phyloP scores from a whole-genome alignment of 2,329 filamentous ascomycete species.

The Microdochium trichocladiopsis region DNA sequence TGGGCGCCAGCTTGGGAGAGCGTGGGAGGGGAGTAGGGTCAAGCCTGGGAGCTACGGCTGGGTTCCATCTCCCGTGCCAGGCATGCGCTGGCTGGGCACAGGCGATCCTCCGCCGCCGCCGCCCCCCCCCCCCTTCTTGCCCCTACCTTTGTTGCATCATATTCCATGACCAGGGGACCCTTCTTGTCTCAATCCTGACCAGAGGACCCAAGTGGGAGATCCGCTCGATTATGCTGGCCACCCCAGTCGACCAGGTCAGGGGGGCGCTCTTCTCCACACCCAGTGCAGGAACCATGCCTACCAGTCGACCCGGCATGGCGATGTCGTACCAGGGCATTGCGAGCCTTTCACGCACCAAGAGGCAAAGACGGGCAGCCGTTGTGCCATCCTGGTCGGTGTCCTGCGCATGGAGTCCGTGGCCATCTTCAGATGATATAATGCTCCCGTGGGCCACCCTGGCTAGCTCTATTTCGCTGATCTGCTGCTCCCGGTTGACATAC shows the following conservation, averaged over 20 bases:
- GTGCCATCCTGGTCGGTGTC: conserved; percentile 24
- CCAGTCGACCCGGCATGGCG: conserved; percentile 36
- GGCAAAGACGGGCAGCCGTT: neutral
- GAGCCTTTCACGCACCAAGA: neutral
- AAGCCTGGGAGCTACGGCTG: no score
- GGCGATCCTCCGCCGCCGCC: conserved; percentile 1
- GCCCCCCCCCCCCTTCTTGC: conserved; percentile 17
- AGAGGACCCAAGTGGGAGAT: conserved; percentile 30
- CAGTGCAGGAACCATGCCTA: conserved; percentile 35
- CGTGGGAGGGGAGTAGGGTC: no score
- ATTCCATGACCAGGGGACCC: conserved; percentile 26
- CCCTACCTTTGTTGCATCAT: conserved; percentile 34
- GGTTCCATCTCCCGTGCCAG: no score
- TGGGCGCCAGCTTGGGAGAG: no score
- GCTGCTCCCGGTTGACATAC: neutral
- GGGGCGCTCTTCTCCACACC: conserved; percentile 25
- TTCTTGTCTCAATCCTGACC: conserved; percentile 45
- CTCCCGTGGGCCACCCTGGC: conserved; percentile 27
- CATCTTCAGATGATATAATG: conserved; percentile 42
- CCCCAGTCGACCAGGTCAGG: neutral
- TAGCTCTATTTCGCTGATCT: conserved; percentile 9
- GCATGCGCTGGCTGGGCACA: no score
- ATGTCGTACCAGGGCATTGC: conserved; percentile 6
- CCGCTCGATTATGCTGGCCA: neutral
- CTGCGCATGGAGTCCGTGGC: conserved; percentile 21